Conservation (phyloP, 257 asterid species). For the Nicotiana otophora region DNA sequence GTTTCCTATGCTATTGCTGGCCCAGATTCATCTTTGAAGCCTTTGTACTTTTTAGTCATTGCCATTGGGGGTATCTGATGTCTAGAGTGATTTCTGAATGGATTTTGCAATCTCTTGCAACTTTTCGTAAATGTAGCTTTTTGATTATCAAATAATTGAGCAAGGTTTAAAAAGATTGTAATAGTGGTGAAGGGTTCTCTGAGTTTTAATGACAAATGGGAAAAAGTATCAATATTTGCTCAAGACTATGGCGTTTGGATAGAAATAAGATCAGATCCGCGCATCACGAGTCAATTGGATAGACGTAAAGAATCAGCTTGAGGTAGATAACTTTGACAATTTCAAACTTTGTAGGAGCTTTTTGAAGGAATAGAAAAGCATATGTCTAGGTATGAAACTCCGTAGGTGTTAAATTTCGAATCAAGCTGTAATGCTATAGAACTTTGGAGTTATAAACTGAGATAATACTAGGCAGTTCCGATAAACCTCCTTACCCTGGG, state of each 20-base stretch:
- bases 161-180: background rate
- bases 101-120: background rate
- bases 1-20: background rate
- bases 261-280: background rate
- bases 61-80: background rate
- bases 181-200: background rate
- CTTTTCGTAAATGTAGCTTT: background rate
- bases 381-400: background rate
- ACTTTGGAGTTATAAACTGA: background rate
- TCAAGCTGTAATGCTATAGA: background rate
- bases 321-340: background rate
- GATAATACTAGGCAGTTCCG: background rate
- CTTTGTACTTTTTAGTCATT: background rate
- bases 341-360: background rate
- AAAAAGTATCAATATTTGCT: background rate
- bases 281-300: background rate
- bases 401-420: background rate
- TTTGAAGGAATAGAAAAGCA: background rate
- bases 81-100: background rate
- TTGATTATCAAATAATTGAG: background rate
- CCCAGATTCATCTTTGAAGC: background rate
- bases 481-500: background rate
- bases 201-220: background rate
- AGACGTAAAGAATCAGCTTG: background rate
- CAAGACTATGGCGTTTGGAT: background rate